Evolutionary conservation across 208 protist genomes (phyloP).

Genomic region (Leishmania tropica): DNA sequence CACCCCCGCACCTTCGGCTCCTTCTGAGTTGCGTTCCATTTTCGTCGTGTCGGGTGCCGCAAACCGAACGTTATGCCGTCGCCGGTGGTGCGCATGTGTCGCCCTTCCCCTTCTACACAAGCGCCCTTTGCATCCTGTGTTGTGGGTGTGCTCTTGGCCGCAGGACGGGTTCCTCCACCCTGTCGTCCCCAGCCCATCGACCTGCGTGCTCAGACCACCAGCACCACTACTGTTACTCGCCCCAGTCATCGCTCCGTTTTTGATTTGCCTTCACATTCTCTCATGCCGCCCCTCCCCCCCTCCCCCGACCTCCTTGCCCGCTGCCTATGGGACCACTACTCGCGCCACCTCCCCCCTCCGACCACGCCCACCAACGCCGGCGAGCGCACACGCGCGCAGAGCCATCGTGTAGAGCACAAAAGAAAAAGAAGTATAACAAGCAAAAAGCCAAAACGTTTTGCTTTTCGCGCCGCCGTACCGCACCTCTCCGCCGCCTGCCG

Average conservation of each 20-base stretch:
- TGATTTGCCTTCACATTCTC: not conserved
- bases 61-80: not conserved
- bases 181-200: not conserved
- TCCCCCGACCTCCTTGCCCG: not conserved
- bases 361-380: not conserved
- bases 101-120: not conserved
- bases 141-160: not conserved
- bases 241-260: not conserved
- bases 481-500: slow-evolving; percentile 20
- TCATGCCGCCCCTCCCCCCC: too few relatives aligned
- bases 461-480: slow-evolving; percentile 3
- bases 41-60: not conserved
- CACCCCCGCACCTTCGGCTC: not conserved
- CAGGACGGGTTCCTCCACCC: not conserved
- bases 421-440: not conserved
- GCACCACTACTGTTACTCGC: not conserved
- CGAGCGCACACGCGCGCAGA: not conserved
- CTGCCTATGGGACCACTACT: not conserved
- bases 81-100: not conserved
- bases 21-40: not conserved
- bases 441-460: slow-evolving; percentile 22
- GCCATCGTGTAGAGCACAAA: not conserved
- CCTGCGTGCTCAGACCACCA: not conserved
- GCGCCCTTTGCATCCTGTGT: not conserved
- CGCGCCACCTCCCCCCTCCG: not conserved